phyloP scores from a whole-genome alignment of 1,284 basidiomycete species.

The Cronartium ribicola region DNA sequence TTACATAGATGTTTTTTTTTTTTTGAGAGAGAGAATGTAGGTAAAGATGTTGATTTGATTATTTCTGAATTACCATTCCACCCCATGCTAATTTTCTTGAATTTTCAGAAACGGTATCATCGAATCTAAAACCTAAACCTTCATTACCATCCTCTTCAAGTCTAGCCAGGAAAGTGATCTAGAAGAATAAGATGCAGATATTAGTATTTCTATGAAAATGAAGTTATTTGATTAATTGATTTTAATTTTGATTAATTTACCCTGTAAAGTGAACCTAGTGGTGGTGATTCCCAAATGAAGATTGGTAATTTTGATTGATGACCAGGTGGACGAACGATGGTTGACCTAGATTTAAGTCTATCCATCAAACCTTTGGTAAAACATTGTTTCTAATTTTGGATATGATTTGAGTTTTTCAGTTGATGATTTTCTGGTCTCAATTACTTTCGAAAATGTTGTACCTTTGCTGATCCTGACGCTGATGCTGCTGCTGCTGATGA shows the following conservation, averaged over 20 bases:
- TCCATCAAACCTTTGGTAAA: conserved; percentile 16
- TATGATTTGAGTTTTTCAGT: no score
- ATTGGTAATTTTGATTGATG: conserved; percentile 10
- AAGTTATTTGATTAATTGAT: not conserved
- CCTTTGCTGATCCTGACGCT: no score
- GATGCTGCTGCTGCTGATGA: no score
- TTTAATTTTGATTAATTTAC: not conserved
- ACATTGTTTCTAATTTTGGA: conserved; percentile 33
- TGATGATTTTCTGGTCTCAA: no score
- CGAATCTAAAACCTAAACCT: conserved; percentile 21
- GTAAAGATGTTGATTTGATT: not conserved
- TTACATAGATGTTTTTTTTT: not conserved
- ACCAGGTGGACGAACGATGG: not conserved
- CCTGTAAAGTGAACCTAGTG: conserved; percentile 10
- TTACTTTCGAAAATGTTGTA: no score
- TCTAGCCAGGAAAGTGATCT: conserved; percentile 31
- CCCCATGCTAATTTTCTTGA: conserved; percentile 24
- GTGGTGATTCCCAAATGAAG: conserved; percentile 31
- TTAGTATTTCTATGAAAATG: conserved; percentile 1
- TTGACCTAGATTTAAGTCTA: conserved; percentile 14
- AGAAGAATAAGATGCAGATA: not conserved
- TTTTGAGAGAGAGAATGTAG: no score
- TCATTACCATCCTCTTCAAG: conserved; percentile 24
- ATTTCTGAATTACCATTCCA: not conserved
- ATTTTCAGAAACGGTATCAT: conserved; percentile 22